Base-by-base conservation (phyloP, 2,329 filamentous ascomycete genomes). In the Bretziella fagacearum region DNA sequence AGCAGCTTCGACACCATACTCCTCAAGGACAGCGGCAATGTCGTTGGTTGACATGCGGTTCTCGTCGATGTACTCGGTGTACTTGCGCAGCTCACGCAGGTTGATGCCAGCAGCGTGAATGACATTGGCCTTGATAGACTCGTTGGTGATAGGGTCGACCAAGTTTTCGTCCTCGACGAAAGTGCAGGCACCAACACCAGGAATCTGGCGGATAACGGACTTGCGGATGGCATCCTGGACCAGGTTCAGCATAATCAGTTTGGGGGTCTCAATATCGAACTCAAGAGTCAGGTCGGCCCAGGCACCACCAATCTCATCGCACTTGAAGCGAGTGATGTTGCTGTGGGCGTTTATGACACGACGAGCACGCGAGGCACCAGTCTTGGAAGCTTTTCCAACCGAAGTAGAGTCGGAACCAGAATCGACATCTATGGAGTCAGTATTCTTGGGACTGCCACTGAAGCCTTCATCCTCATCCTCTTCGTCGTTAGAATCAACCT, bases 1-100 rank as follows among this genome's bases (percentile, higher is more conserved):
- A 39, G 84, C 86, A 1, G 91, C 91, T 65, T 98, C 91, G 3
- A 98, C 86, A 54, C 91, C 91, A 60, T 96, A 98, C 45, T 83
- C 72, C 20, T 71, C 67, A 11, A 96, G 75, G 61, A 96, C 83
- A 30, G 86, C 77, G 29, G 79, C 79, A 53, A 96, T 87, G 56
- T 93, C 89, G 66, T 98, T 98, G 54, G 89, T 95, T 62, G 82
- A 78, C 57, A 94, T 79, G 47, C 73, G 75, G 65, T 94, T 78
- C 1, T 85, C 83, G 62, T 95, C 79, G 65, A 96, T 83, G 60
- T 82, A 78, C 57, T 91, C 76, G 56, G 81, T 74, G 61, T 85
- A 91, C 51, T 82, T 78, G 60, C 91, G 86, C 81, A 98, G 94
- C 22, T 87, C 87, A 53, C 74, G 70, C 35, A 98, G 69, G 62